These are phyloP conservation scores for Candida gorgasii DNA, from an alignment of 805 yeast species.

Conservation along the genomic window DNA sequence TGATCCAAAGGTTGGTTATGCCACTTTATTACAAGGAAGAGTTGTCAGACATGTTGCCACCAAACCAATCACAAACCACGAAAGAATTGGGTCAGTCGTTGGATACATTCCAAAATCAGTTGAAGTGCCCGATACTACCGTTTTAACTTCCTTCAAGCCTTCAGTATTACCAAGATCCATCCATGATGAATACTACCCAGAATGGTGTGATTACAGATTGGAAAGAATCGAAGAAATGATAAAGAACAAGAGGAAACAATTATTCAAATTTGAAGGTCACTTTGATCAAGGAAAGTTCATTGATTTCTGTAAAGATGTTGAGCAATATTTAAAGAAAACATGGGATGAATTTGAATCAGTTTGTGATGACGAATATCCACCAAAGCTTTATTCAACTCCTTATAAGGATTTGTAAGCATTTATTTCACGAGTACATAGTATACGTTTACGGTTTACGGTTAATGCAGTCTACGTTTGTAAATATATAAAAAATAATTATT, in stretches of 20 bases:
- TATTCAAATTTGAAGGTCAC: constrained; percentile 12
- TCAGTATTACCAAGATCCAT: constrained; percentile 31
- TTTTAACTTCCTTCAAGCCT: constrained; percentile 43
- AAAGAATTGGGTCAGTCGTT: constrained; percentile 45
- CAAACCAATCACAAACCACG: constrained; percentile 29
- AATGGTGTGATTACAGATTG: constrained; percentile 33
- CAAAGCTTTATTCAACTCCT: constrained; percentile 18
- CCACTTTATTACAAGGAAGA: constrained; percentile 24
- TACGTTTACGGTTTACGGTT: too few species aligned
- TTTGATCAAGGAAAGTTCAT: constrained; percentile 41
- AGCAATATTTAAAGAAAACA: constrained; percentile 25
- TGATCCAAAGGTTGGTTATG: constrained; percentile 24
- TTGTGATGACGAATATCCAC: constrained; percentile 15
- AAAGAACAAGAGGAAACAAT: constrained; percentile 15
- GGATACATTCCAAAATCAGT: constrained; percentile 44
- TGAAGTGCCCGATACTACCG: constrained; percentile 37
- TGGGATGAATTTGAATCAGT: constrained; percentile 37
- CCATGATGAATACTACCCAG: constrained; percentile 31
- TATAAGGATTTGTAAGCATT: constrained; percentile 14
- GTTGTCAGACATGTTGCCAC: constrained; percentile 25
- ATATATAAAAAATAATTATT: not conserved
- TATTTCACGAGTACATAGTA: not conserved
- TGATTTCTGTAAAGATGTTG: constrained; percentile 28
- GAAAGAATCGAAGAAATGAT: constrained; percentile 25
- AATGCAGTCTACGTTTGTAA: constrained; percentile 1